A percentile compares a stretch with the other conserved stretches of the same genome.
These are phyloP conservation scores for Friedmanniomyces endolithicus DNA, from an alignment of 495 filamentous ascomycete species.

Conservation along the genomic window DNA sequence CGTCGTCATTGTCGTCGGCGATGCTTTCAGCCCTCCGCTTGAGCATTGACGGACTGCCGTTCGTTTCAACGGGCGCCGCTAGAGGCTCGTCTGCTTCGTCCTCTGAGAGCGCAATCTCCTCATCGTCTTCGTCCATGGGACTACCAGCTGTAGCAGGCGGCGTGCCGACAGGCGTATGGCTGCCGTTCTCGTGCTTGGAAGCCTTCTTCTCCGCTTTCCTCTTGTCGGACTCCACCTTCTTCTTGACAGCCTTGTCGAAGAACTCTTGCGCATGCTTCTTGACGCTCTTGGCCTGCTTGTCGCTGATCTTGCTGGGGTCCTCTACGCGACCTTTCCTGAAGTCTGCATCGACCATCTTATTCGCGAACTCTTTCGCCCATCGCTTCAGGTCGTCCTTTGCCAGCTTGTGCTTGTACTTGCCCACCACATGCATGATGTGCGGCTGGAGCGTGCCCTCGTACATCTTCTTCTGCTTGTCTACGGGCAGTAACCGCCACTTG, in stretches of 20 bases:
- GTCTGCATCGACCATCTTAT: conserved; percentile 78
- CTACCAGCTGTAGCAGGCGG: conserved; percentile 14
- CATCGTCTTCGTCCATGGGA: conserved; percentile 16
- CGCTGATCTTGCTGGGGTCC: conserved; percentile 67
- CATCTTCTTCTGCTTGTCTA: conserved; percentile 83
- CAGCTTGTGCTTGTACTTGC: conserved; percentile 73
- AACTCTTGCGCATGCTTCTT: conserved; percentile 70
- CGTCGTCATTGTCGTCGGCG: conserved; percentile 17
- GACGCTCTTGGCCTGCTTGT: conserved; percentile 67
- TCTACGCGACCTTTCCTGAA: conserved; percentile 75
- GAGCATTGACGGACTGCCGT: conserved; percentile 29
- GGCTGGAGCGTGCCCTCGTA: conserved; percentile 84
- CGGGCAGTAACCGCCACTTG: conserved; percentile 65
- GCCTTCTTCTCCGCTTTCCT: conserved; percentile 43
- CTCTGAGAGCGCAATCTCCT: conserved; percentile 19
- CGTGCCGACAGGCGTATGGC: conserved; percentile 23
- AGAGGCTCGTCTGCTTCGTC: conserved; percentile 35
- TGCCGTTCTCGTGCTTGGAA: conserved; percentile 26
- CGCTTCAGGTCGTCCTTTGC: conserved; percentile 80
- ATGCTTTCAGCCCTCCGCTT: conserved; percentile 50
- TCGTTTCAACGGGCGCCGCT: conserved; percentile 26
- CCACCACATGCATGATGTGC: conserved; percentile 69
- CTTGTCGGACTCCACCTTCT: conserved; percentile 57
- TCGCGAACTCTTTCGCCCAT: conserved; percentile 69
- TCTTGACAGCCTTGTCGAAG: conserved; percentile 71